A percentile compares a stretch with the other conserved stretches of the same genome.
Conservation (phyloP, 352 stramenopile species). For the Globisporangium lucens region DNA sequence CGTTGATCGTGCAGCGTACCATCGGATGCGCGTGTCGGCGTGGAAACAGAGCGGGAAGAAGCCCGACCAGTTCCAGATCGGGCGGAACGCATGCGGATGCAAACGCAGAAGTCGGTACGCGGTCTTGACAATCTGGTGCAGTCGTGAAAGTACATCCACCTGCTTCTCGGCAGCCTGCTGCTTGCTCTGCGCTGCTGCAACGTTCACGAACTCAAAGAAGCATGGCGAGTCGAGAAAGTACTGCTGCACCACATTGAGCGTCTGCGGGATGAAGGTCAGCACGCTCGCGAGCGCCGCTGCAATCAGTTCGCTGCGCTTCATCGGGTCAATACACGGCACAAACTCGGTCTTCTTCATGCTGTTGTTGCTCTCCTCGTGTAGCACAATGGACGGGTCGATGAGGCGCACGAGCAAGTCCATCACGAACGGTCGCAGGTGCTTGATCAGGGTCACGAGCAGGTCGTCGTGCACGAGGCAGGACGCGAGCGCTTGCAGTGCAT, state of each 20-base stretch:
- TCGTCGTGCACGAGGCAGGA: conserved; percentile 48
- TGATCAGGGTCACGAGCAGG: conserved; percentile 43
- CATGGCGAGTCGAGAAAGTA: conserved; percentile 62
- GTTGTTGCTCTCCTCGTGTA: conserved; percentile 36
- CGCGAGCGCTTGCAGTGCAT: conserved; percentile 53
- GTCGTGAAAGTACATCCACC: conserved; percentile 26
- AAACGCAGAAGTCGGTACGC: conserved; percentile 53
- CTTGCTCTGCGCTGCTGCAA: conserved; percentile 36
- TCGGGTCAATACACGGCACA: conserved; percentile 40
- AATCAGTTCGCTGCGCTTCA: conserved; percentile 51
- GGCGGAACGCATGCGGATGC: conserved; percentile 46
- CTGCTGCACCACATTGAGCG: conserved; percentile 53
- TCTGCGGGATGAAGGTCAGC: conserved; percentile 50
- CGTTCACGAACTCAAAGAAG: conserved; percentile 73
- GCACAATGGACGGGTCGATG: conserved; percentile 38
- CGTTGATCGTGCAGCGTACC: conserved; percentile 60
- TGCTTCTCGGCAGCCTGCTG: conserved; percentile 28
- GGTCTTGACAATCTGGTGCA: conserved; percentile 56
- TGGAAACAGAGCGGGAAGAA: conserved; percentile 83
- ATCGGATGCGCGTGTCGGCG: conserved; percentile 50
- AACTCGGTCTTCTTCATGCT: conserved; percentile 2
- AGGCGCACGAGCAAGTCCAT: conserved; percentile 70
- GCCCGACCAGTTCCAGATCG: conserved; percentile 78
- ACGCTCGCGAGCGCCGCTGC: conserved; percentile 52
- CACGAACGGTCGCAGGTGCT: conserved; percentile 65